Base-by-base conservation (phyloP, 306 rosid species). In the Rosa multiflora region DNA sequence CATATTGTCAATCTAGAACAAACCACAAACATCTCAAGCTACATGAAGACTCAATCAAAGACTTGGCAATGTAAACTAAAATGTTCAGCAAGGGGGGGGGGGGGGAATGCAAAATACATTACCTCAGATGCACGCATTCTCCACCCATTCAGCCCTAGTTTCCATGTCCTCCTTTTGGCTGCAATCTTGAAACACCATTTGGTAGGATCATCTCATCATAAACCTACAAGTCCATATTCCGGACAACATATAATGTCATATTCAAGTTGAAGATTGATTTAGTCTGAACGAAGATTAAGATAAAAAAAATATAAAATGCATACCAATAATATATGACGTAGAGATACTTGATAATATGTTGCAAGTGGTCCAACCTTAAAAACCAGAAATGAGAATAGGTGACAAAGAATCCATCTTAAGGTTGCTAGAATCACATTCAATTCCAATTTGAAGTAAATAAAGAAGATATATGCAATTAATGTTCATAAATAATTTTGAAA, bases 171-270 rank as follows among this genome's bases (percentile, higher is more conserved):
- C 87, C 99, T 85, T 88, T 92, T 71, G 86, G 98, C 79, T 88
- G 91, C 77, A 95, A 84, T 90, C 94, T 87, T 75, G 92, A 75
- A 87, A 92, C 84, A 76, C 99, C 99, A 83, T 91, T 95, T 72
- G 99, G 98, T 83, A 95, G 91, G 85, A 89, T 95, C 96, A 92
- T 91, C 79, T 95, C 99, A 88, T 95, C 99, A 82, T 88, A 92
- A 67, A 84, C 88, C 99, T 95, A 81, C 39, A 80, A 15, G 13
- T 61, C 68, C 77, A 79, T 67, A 59, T 61, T 48, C 59, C 61
- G 4, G 42, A 37, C 58, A 40, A 23, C 10, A 71, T 66, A 73
- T 56, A 62, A 44, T 17, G 32, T 40, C 78, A 66, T 46, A 75
- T 6, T 55, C 47, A 81, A 48, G 20, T 43, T 52, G 66, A 61